Conservation (phyloP, 2,329 filamentous ascomycete genomes). For the Colletotrichum phormii region DNA sequence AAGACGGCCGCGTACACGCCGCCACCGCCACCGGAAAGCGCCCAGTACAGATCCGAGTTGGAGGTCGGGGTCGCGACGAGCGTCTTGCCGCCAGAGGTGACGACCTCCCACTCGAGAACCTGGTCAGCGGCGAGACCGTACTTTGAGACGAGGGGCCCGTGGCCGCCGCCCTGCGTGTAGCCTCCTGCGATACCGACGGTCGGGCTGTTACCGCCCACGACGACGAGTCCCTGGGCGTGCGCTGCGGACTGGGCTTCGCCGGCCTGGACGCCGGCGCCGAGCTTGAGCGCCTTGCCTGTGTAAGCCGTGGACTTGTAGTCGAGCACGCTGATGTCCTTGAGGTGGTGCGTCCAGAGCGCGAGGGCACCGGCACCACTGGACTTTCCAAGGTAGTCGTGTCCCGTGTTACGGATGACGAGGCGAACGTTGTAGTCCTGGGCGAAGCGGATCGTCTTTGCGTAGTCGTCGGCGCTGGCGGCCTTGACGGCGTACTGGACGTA, state of each 20-base stretch:
- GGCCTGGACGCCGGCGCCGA: conserved; percentile 62
- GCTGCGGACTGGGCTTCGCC: conserved; percentile 55
- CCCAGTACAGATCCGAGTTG: conserved; percentile 67
- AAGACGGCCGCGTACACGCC: conserved; percentile 64
- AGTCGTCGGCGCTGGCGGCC: conserved; percentile 28
- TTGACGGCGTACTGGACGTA: conserved; percentile 36
- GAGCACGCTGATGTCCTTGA: conserved; percentile 50
- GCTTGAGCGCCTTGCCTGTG: conserved; percentile 57
- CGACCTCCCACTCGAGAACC: conserved; percentile 60
- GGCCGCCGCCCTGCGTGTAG: conserved; percentile 67
- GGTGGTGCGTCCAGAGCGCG: conserved; percentile 52
- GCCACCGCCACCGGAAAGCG: conserved; percentile 62
- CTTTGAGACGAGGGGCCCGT: conserved; percentile 56
- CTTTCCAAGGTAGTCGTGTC: conserved; percentile 50
- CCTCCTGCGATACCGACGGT: conserved; percentile 66
- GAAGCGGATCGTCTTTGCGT: conserved; percentile 44
- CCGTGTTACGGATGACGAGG: conserved; percentile 50
- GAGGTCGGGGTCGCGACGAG: conserved; percentile 54
- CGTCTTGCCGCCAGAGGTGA: conserved; percentile 56
- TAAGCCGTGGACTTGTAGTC: conserved; percentile 50
- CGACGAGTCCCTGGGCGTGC: conserved; percentile 49
- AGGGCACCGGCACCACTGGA: conserved; percentile 50
- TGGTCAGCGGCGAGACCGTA: conserved; percentile 67
- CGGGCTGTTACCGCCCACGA: conserved; percentile 60
- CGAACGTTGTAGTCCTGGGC: conserved; percentile 55